Evolutionary conservation across 108 stramenopile genomes (phyloP), one percentile per base, ranked within the genome.

Genomic region (Cyclotella sp.): DNA sequence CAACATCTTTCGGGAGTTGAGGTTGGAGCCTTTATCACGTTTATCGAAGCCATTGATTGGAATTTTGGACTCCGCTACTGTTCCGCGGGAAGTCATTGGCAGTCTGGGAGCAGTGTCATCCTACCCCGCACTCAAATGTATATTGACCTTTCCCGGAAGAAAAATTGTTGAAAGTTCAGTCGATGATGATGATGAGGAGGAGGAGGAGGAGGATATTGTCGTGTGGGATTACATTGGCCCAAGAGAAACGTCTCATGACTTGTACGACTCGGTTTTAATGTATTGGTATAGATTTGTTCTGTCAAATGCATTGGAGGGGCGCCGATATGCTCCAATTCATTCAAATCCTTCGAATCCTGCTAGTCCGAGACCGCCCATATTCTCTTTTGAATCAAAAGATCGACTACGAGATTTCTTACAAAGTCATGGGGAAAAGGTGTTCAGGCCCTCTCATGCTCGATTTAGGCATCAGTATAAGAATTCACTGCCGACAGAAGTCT

Each of bases 151-250:
- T 47, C 68, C 69, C 1, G 57, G 51, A 29, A 30, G 9, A 41
- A 15, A 62, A 19, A 3, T 2, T 62, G 3, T 1, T 13, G 60
- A 62, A 13, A 6, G 10, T 19, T 62, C 19, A 26, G 26, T 2
- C 26, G 28, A 62, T 19, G 49, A 63, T 42, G 76, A 77, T 39
- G 52, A 68, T 62, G 41, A 45, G 16, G 70, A 60, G 40, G 68
- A 70, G 21, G 41, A 45, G 16, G 70, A 60, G 40, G 68, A 70
- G 21, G 68, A 75, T 12, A 65, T 71, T 43, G 52, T 69, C 21
- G 66, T 71, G 47, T 82, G 81, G 78, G 78, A 84, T 62, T 84
- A 70, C 49, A 75, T 84, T 45, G 68, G 78, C 22, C 73, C 73
- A 27, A 75, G 26, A 65, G 74, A 70, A 58, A 51, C 83, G 19